Percentiles rank a stretch among this genome's conserved stretches.
These are phyloP conservation scores for Collariella sp. DNA, from an alignment of 495 filamentous ascomycete genomes.

Conservation along the genomic window DNA sequence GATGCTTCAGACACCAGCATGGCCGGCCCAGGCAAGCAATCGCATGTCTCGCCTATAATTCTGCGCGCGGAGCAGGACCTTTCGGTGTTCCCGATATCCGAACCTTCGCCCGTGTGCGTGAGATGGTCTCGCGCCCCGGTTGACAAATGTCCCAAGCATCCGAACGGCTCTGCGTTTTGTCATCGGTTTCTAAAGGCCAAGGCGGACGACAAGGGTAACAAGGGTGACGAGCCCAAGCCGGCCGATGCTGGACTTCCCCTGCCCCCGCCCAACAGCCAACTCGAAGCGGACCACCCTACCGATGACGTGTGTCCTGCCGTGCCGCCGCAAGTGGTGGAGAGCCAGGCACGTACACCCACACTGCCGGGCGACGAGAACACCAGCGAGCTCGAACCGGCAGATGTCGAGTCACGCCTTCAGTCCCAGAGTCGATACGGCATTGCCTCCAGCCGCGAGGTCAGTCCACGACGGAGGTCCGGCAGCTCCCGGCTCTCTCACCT, in stretches of 20 bases:
- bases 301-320: background rate
- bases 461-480: conserved; percentile 5
- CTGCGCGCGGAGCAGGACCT: conserved; percentile 1
- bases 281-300: background rate
- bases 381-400: no score
- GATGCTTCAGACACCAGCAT: conserved; percentile 14
- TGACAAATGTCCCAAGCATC: conserved; percentile 5
- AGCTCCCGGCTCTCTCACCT: conserved; percentile 3
- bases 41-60: conserved; percentile 6
- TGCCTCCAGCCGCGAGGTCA: conserved; percentile 7
- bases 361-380: no score
- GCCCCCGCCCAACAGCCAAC: background rate
- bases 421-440: conserved; percentile 9
- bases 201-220: background rate
- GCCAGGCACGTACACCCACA: no score
- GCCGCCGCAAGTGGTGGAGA: no score
- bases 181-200: conserved; percentile 3
- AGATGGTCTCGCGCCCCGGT: background rate
- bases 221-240: conserved; percentile 6
- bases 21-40: conserved; percentile 8
- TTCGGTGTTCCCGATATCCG: background rate
- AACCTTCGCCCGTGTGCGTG: background rate
- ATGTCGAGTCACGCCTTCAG: no score
- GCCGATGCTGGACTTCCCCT: conserved; percentile 4
- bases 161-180: background rate